Base-by-base conservation (phyloP, 2,329 filamentous ascomycete species). In the Colletotrichum lini region DNA sequence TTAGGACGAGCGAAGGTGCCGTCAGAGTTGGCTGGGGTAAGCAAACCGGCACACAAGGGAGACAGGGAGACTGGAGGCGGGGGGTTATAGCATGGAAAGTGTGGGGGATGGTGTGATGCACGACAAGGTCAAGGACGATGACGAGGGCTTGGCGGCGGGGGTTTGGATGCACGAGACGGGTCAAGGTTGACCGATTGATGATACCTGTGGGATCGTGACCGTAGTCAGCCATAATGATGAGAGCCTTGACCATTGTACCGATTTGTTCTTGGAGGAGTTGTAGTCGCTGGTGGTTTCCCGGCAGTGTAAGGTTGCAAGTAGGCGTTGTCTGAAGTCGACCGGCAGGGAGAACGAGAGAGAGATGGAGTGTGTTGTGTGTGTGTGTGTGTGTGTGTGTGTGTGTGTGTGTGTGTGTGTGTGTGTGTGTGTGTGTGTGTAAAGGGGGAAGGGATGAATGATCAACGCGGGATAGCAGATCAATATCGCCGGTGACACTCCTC, bases 191-290 rank as follows among this genome's bases (percentile, higher is more conserved):
- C 23, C 42, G 23, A 23, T 30, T 30, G 30, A 30, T 9, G 30
- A 58, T 73, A 88, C 87, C 86, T 54, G 86, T 88, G 2, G 87
- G 87, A 73, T 89, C 87, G 74, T 88, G 85, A 53, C 86, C 86
- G 72, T 88, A 88, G 74, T 89, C 86, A 52, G 86, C 82, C 85
- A 88, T 88, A 64, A 87, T 74, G 53, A 88, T 83, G 49, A 87
- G 75, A 30, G 82, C 82, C 72, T 84, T 85, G 44, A 70, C 73
- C 76, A 77, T 76, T 79, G 35, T 59, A 30, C 7, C 26, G 40
- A 21, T 50, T 15, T 21, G 4, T 45, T 10, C n/a, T 15, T 9
- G 30, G 35, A 30, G 16, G 38, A 10, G 18, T 26, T 26, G 30
- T 21, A 38, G 23, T 18, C n/a, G 3, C 21, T 16, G 35, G 26